Percentiles rank a stretch among this genome's conserved stretches.
These are phyloP conservation scores for Bonia amplexicaulis DNA, from an alignment of 176 grass and related monocot genomes.

Conservation along the genomic window DNA sequence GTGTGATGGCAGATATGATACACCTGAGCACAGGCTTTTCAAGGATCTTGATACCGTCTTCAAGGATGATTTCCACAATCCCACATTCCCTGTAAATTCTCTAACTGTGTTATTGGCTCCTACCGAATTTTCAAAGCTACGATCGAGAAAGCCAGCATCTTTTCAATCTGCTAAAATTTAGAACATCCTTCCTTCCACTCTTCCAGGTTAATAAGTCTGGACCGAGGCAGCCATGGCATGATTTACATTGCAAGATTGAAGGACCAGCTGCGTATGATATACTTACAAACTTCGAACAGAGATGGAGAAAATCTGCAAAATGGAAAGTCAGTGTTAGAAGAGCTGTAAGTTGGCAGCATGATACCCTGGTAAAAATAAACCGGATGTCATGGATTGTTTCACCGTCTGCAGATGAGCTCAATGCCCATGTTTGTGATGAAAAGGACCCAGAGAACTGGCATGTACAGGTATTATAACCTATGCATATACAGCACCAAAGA, in stretches of 20 bases:
- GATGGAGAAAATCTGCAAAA: slow-evolving; percentile 87
- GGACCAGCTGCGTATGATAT: slow-evolving; percentile 86
- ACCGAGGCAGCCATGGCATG: slow-evolving; percentile 92
- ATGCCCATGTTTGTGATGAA: slow-evolving; percentile 54
- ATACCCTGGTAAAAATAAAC: slow-evolving; percentile 77
- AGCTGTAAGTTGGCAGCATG: slow-evolving; percentile 66
- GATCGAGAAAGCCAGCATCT: not conserved
- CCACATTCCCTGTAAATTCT: slow-evolving; percentile 71
- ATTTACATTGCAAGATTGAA: slow-evolving; percentile 90
- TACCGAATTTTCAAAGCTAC: not conserved
- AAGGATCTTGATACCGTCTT: slow-evolving; percentile 68
- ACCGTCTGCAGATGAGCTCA: slow-evolving; percentile 39
- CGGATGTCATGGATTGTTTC: slow-evolving; percentile 89
- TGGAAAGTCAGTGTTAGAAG: slow-evolving; percentile 74
- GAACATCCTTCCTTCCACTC: not conserved
- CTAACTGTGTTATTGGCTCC: not conserved
- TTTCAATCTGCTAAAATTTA: not conserved
- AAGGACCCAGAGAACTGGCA: slow-evolving; percentile 86
- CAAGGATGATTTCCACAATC: slow-evolving; percentile 82
- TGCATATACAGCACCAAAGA: not conserved
- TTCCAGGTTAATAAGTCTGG: slow-evolving; percentile 45
- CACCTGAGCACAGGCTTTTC: slow-evolving; percentile 82
- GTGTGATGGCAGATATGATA: slow-evolving; percentile 93
- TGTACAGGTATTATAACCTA: slow-evolving; percentile 55
- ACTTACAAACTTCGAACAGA: slow-evolving; percentile 87